Conservation (phyloP, 371 early-diverging fungal genomes). For the Lichtheimia ornata region DNA sequence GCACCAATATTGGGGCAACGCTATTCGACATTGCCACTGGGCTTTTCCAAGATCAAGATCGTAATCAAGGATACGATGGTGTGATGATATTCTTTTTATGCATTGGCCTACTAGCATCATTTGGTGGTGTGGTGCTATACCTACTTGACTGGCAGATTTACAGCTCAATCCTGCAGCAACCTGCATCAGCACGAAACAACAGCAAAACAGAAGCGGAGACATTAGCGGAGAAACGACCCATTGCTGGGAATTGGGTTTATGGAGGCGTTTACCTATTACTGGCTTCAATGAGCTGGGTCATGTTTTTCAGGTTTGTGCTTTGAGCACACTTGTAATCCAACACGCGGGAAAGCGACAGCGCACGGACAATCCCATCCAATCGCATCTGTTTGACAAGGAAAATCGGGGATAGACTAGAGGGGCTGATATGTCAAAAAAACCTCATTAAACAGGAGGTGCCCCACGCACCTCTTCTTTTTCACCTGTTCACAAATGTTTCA, state of each 20-base stretch:
- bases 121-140: constrained; percentile 40
- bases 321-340: no score
- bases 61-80: constrained; percentile 40
- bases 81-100: constrained; percentile 55
- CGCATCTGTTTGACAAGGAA: no score
- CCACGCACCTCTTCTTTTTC: no score
- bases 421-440: no score
- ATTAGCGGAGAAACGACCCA: no score
- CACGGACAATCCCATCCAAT: no score
- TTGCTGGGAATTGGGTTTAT: constrained; percentile 14
- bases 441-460: no score
- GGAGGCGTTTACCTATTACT: constrained; percentile 7
- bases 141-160: constrained; percentile 41
- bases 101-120: constrained; percentile 38
- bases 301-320: constrained; percentile 15
- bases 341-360: no score
- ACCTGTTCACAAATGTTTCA: no score
- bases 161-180: constrained; percentile 8
- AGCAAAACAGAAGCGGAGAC: no score
- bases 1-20: constrained; percentile 63
- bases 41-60: constrained; percentile 55
- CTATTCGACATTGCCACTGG: constrained; percentile 69
- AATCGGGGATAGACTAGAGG: no score
- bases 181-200: no score
- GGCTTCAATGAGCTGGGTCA: constrained; percentile 14